Evolutionary conservation across 129 eudicot species (phyloP).

Genomic region (Scalesia atractyloides): DNA sequence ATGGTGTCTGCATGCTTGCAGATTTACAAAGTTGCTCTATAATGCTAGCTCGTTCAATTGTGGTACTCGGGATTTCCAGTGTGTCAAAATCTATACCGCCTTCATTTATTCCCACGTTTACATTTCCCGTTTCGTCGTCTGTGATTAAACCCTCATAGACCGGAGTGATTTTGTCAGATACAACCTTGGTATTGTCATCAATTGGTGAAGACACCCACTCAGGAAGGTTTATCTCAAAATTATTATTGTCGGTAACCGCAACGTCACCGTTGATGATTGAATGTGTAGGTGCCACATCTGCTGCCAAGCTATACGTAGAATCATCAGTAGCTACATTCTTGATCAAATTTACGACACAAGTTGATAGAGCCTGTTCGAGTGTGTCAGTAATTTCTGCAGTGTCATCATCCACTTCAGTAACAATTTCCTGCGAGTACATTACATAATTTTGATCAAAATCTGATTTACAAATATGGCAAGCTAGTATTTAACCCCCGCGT

Average conservation of each 20-base stretch:
- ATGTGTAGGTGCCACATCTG: conserved; percentile 29
- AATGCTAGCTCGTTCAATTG: conserved; percentile 55
- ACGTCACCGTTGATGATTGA: conserved; percentile 16
- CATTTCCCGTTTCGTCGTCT: conserved; percentile 39
- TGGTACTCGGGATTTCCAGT: conserved; percentile 43
- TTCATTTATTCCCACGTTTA: conserved; percentile 36
- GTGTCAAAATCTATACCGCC: conserved; percentile 36
- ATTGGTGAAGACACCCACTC: conserved; percentile 38
- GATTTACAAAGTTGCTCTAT: conserved; percentile 65
- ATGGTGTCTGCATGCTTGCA: conserved; percentile 57
- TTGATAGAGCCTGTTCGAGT: conserved; percentile 25
- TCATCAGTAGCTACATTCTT: conserved; percentile 36
- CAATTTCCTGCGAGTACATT: conserved; percentile 42
- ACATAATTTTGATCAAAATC: conserved; percentile 15
- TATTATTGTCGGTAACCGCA: conserved; percentile 31
- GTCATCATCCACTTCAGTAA: conserved; percentile 32
- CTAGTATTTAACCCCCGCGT: no score
- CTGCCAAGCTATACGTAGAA: conserved; percentile 36
- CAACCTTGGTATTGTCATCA: conserved; percentile 32
- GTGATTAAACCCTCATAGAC: conserved; percentile 67
- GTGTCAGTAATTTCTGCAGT: conserved; percentile 20
- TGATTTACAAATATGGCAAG: conserved; percentile 1
- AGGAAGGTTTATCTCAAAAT: conserved; percentile 29
- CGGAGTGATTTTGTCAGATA: conserved; percentile 57
- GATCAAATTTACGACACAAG: conserved; percentile 31